Evolutionary conservation across 805 yeast genomes (phyloP).

Genomic region (Tetrapisispora fleetii): DNA sequence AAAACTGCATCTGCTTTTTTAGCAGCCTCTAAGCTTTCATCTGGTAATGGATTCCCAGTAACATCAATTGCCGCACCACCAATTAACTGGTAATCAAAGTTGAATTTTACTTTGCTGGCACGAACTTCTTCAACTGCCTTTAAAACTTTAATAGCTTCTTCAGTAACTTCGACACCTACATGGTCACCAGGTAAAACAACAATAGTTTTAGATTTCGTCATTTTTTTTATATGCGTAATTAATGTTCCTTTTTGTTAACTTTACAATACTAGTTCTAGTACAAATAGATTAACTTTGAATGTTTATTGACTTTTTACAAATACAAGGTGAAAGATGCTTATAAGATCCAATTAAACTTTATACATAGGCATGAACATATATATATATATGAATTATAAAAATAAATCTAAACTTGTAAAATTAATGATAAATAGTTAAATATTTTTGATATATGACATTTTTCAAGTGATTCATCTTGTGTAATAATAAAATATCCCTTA

Average conservation of each 20-base stretch:
- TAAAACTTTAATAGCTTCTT: conserved; percentile 29
- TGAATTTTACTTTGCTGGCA: conserved; percentile 47
- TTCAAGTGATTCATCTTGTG: not conserved
- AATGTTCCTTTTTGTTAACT: not conserved
- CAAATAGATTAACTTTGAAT: too few relatives aligned
- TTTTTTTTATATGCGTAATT: too few relatives aligned
- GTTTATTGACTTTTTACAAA: too few relatives aligned
- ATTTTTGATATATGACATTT: too few relatives aligned
- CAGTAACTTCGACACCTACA: conserved; percentile 85
- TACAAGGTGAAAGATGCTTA: too few relatives aligned
- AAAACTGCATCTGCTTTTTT: conserved; percentile 89
- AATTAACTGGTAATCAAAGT: conserved; percentile 74
- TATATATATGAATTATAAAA: too few relatives aligned
- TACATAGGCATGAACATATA: too few relatives aligned
- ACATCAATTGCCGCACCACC: conserved; percentile 99
- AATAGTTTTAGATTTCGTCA: conserved; percentile 43
- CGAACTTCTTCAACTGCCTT: conserved; percentile 14
- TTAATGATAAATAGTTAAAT: too few relatives aligned
- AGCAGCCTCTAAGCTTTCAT: conserved; percentile 71
- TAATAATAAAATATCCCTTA: not conserved
- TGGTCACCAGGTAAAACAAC: conserved; percentile 95
- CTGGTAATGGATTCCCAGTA: conserved; percentile 85
- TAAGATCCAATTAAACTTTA: too few relatives aligned
- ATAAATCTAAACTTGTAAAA: too few relatives aligned
- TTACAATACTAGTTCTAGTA: too few relatives aligned